Evolutionary conservation across 805 yeast species (phyloP).

Genomic region (Clavispora asparagi): DNA sequence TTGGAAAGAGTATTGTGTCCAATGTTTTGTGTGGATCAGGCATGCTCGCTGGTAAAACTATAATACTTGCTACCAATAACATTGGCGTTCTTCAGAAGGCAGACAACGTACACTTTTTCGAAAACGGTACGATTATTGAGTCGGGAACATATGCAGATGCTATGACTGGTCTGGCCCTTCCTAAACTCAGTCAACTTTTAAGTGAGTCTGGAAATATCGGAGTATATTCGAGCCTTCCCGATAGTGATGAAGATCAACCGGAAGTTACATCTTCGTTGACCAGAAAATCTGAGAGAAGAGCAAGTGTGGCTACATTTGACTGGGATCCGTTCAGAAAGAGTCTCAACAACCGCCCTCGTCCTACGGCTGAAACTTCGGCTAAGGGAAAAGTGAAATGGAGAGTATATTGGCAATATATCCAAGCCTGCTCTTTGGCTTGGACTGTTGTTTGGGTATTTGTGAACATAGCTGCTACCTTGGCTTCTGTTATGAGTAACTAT

Average conservation of each 20-base stretch:
- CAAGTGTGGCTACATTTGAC: slow-evolving; percentile 29
- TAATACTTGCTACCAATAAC: slow-evolving; percentile 12
- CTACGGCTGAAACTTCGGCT: slow-evolving; percentile 36
- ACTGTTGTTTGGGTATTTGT: slow-evolving; percentile 31
- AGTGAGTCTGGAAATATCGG: not conserved
- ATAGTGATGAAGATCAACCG: not conserved
- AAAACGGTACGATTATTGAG: slow-evolving; percentile 9
- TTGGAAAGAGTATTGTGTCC: slow-evolving; percentile 29
- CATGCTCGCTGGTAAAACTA: slow-evolving; percentile 18
- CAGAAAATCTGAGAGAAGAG: slow-evolving; percentile 2
- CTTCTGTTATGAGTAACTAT: slow-evolving; percentile 45
- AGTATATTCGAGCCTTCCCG: not conserved
- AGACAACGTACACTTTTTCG: slow-evolving; percentile 9
- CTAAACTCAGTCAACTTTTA: slow-evolving; percentile 5
- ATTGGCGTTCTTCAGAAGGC: slow-evolving; percentile 8
- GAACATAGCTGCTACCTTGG: slow-evolving; percentile 26
- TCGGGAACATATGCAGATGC: slow-evolving; percentile 4
- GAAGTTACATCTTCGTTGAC: not conserved
- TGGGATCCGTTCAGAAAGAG: slow-evolving; percentile 33
- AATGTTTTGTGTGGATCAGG: slow-evolving; percentile 29
- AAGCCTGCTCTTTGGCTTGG: slow-evolving; percentile 54
- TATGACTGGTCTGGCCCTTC: not conserved
- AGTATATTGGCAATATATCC: slow-evolving; percentile 50
- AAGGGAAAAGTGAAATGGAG: slow-evolving; percentile 54
- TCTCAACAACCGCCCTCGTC: slow-evolving; percentile 11